Evolutionary conservation across 2,329 filamentous ascomycete genomes (phyloP).

Genomic region (Fusarium chaquense): DNA sequence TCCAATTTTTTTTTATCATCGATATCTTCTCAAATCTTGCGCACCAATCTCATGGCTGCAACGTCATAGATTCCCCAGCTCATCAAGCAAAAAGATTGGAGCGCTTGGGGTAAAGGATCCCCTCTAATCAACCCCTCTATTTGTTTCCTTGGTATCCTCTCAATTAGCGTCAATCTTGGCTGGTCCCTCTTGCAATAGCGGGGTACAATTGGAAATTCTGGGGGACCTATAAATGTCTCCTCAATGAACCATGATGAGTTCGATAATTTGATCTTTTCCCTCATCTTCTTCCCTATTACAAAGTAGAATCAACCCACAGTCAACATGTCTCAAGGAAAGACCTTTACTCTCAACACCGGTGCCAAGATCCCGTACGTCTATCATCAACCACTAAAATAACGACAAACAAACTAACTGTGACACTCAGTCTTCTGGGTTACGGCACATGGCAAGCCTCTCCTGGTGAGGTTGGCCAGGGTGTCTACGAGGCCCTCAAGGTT

Average conservation of each 20-base stretch:
- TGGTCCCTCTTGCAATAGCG: constrained; percentile 1
- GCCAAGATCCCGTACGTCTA: constrained; percentile 15
- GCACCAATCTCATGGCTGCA: constrained; percentile 4
- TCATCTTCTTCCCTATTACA: background rate
- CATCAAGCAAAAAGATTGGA: constrained; percentile 9
- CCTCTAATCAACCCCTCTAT: background rate
- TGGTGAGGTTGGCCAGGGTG: constrained; percentile 58
- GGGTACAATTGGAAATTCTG: constrained; percentile 1
- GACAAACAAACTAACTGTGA: background rate
- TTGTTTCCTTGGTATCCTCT: background rate
- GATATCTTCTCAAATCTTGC: background rate
- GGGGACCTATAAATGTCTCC: constrained; percentile 2
- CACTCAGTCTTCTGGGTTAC: constrained; percentile 11
- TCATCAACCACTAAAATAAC: background rate
- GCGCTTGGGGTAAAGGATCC: constrained; percentile 7
- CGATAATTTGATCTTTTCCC: background rate
- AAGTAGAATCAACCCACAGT: background rate
- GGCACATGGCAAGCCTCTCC: constrained; percentile 25
- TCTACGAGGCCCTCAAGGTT: constrained; percentile 63
- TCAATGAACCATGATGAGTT: background rate
- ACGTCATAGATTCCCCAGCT: constrained; percentile 10
- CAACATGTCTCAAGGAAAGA: constrained; percentile 21
- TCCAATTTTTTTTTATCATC: background rate
- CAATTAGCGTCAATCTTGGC: background rate
- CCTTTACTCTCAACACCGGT: constrained; percentile 12